Evolutionary conservation across 768 basidiomycete genomes (phyloP), one percentile per base, ranked within the genome.

Genomic region (Roridomyces roridus): DNA sequence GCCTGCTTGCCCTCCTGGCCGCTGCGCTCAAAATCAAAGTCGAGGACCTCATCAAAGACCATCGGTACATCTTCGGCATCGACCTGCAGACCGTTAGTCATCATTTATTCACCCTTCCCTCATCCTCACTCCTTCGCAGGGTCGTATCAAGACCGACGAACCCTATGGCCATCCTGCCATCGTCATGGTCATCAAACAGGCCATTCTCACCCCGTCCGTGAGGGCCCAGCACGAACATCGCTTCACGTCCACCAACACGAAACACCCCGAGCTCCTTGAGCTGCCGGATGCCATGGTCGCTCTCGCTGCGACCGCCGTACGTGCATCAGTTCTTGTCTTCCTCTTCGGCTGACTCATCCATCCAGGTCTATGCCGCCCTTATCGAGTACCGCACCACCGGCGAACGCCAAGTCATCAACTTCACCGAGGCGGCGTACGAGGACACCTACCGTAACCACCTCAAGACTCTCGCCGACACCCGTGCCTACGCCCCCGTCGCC

Each of bases 21-120:
- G 41, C 23, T 5, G 15, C 11, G 3, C 25, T 25, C 26, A 29
- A 44, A 34, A 20, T 23, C n/a, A 40, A 12, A 8, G 35, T 52
- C 2, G 42, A 52, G 11, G 34, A 52, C 17, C 21, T 44, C 5
- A 14, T 37, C 24, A 43, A 52, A 20, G 51, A 52, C 17, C 51
- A 44, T 45, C 34, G 51, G n/a, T 52, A 52, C 35, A 52, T 52
- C 21, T 52, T 53, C 25, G 12, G 18, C 7, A 17, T 43, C 29
- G 43, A 53, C 37, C 51, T 35, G 4, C 4, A 12, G 5, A 37
- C 25, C 3, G 34, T 53, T 17, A 24, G 40, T 34, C 29, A n/a
- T n/a, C n/a, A n/a, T 34, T 21, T 14, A 15, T 31, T 24, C 21
- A 21, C 20, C 15, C 34, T 20, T 44, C 18, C 31, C 11, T 35